These are phyloP conservation scores for Hibiscus tridactylites DNA, from an alignment of 345 rosid genomes.

Conservation along the genomic window DNA sequence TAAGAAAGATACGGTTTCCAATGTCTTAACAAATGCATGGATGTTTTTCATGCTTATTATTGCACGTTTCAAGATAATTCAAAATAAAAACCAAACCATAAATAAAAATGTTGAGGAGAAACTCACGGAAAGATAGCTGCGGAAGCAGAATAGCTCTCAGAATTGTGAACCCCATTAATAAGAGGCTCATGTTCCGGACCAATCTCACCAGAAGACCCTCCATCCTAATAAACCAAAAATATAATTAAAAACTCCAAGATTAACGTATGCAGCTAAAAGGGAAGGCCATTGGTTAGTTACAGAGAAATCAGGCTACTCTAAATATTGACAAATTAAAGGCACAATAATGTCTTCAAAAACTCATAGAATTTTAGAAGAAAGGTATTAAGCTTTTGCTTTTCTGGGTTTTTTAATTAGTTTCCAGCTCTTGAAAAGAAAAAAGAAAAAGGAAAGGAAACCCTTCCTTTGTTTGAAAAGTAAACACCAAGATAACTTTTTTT, in stretches of 20 bases:
- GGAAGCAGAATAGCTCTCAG: constrained; percentile 52
- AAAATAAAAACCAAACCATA: background rate
- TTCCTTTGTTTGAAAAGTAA: background rate
- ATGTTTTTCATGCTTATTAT: background rate
- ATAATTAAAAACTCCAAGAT: constrained; percentile 5
- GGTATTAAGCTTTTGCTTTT: background rate
- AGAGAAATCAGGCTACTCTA: background rate
- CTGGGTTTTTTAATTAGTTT: background rate
- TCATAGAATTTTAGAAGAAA: background rate
- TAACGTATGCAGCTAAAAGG: constrained; percentile 1
- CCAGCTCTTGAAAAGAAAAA: background rate
- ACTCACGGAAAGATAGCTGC: constrained; percentile 78
- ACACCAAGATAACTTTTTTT: background rate
- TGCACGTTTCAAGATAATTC: background rate
- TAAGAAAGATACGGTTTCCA: background rate
- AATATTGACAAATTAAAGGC: constrained; percentile 1
- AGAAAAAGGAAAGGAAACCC: background rate
- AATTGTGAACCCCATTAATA: constrained; percentile 29
- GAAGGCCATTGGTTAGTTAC: background rate
- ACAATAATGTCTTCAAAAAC: background rate
- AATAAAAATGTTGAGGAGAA: background rate
- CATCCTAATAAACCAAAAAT: constrained; percentile 31
- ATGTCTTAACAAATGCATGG: background rate
- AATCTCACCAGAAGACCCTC: constrained; percentile 59
- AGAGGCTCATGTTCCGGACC: constrained; percentile 57